Evolutionary conservation across 2,329 filamentous ascomycete genomes (phyloP).

Genomic region (Aspergillaceae sp.): DNA sequence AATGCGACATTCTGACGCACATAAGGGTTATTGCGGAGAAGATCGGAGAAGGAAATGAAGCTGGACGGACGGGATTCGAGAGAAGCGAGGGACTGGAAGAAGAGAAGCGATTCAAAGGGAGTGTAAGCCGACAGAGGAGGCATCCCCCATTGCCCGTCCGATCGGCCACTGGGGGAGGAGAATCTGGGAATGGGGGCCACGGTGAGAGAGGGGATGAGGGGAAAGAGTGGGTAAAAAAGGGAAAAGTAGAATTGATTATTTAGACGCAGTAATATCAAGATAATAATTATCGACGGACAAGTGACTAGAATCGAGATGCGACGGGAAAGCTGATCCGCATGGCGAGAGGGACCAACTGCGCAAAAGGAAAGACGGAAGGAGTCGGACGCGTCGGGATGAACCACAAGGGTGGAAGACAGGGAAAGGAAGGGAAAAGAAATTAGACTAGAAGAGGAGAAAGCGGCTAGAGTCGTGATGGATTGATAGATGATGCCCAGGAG

Average conservation of each 20-base stretch:
- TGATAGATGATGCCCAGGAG: too few relatives aligned
- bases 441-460: too few relatives aligned
- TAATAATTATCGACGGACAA: too few relatives aligned
- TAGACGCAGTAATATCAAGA: not conserved
- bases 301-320: not conserved
- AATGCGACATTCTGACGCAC: slow-evolving; percentile 63
- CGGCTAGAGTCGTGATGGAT: too few relatives aligned
- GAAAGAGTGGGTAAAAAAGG: not conserved
- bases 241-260: not conserved
- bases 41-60: slow-evolving; percentile 64
- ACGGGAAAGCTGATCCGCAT: slow-evolving; percentile 7
- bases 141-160: slow-evolving; percentile 44
- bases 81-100: slow-evolving; percentile 69
- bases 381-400: not conserved
- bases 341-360: slow-evolving; percentile 14
- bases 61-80: slow-evolving; percentile 57
- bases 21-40: slow-evolving; percentile 64
- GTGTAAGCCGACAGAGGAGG: slow-evolving; percentile 61
- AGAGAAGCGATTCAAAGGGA: slow-evolving; percentile 73
- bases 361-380: slow-evolving; percentile 5
- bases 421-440: too few relatives aligned
- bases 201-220: slow-evolving; percentile 13
- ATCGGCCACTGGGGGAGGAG: slow-evolving; percentile 28
- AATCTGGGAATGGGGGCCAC: slow-evolving; percentile 30
- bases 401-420: too few relatives aligned